Conservation (phyloP, 2,329 filamentous ascomycete species). For the Aspergillus sp. region DNA sequence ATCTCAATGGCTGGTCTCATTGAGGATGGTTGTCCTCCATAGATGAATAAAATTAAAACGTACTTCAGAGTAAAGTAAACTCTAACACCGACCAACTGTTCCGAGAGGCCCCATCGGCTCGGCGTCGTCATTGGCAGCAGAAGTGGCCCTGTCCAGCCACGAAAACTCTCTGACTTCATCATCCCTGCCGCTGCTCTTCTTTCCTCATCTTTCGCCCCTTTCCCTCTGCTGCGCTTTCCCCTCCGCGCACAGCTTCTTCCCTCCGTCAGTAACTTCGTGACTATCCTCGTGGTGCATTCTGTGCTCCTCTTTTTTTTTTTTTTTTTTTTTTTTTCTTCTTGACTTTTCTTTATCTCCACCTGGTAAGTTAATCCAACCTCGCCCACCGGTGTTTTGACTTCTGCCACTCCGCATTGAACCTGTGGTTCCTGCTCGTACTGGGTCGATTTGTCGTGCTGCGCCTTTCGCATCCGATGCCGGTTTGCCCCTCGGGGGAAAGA, state of each 20-base stretch:
- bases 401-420: conserved; percentile 1
- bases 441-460: neutral
- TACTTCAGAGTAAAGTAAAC: too few relatives aligned
- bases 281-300: too few relatives aligned
- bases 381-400: conserved; percentile 6
- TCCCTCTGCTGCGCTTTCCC: neutral
- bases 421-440: neutral
- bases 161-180: neutral
- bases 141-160: neutral
- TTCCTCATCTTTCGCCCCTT: neutral
- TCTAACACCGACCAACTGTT: too few relatives aligned
- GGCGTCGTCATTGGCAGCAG: neutral
- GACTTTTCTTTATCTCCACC: neutral
- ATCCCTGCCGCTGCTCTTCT: neutral
- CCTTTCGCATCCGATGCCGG: neutral
- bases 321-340: neutral
- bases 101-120: neutral
- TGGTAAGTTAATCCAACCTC: neutral
- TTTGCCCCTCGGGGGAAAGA: neutral
- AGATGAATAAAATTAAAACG: too few relatives aligned
- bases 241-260: neutral
- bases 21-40: too few relatives aligned
- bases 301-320: neutral
- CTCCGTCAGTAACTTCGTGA: neutral
- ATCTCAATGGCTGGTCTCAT: too few relatives aligned